Evolutionary conservation across 2,329 filamentous ascomycete species (phyloP), one percentile per base, ranked within the genome.

Genomic region (Dothistroma septosporum): DNA sequence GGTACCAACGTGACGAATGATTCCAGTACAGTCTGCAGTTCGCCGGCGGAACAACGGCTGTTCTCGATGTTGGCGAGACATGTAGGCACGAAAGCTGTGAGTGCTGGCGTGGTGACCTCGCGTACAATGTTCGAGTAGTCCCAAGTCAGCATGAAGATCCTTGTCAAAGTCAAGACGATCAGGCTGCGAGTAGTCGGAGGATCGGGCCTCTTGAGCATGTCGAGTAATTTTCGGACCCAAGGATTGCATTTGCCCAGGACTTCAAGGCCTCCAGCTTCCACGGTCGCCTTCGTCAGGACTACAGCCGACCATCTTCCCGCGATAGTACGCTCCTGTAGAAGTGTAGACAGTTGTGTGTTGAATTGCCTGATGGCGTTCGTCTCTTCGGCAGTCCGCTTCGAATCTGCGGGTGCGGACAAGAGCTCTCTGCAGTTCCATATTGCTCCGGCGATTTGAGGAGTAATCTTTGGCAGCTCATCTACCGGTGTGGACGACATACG

Each of bases 181-280:
- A 97, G 76, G 72, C 89, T 89, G 72, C 94, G 95, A 35, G 87
- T 87, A 4, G 87, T 84, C 7, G 83, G 74, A 2, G 90, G 86
- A 69, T 96, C 91, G 10, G 87, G 86, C 82, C 91, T 96, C 85
- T 87, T 86, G 41, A 97, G 74, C 57, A 96, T 84, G 1, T 83
- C 83, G 55, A 97, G 76, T 33, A 97, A 77, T n/a, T 85, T 87
- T 66, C 84, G 82, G 63, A 94, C 87, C 90, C 93, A 96, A 2
- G 86, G 81, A 68, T 87, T 86, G 35, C 85, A 85, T 57, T 85
- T 86, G 64, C 87, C 86, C 61, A 97, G 80, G 60, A 89, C 85
- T 71, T 95, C 91, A 86, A 89, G 91, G 50, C 91, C 91, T 24
- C 92, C 92, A 46, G 89, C 85, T 69, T 97, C 92, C 48, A 96